A percentile compares a stretch with the other conserved stretches of the same genome.
Conservation (phyloP, 139 green algal genomes). For the Chlamydomonas schloesseri region DNA sequence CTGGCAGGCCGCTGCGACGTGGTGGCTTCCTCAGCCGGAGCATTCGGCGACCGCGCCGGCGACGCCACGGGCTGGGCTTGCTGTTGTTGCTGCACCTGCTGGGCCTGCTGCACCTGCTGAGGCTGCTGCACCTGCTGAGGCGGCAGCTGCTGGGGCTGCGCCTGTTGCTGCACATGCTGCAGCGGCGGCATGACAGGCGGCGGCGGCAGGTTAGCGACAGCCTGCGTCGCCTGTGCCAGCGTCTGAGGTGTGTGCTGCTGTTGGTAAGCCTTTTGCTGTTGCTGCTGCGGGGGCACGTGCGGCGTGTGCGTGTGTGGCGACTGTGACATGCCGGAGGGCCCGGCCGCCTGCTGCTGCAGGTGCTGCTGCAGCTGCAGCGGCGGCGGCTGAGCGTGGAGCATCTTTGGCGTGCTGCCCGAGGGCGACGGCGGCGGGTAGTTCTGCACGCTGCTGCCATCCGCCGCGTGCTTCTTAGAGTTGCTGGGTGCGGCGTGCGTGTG, state of each 20-base stretch:
- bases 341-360: not conserved
- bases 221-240: not conserved
- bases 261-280: not conserved
- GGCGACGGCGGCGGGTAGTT: not conserved
- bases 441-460: conserved; percentile 9
- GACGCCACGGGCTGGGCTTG: not conserved
- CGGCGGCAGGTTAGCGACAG: not conserved
- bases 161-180: not conserved
- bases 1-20: not conserved
- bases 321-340: too few species aligned
- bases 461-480: conserved; percentile 20
- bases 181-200: not conserved
- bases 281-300: not conserved
- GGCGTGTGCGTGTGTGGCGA: not conserved
- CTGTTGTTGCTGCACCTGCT: not conserved
- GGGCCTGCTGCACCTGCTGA: not conserved
- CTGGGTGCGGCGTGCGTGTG: not conserved
- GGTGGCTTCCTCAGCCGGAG: not conserved
- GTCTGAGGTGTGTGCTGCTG: not conserved
- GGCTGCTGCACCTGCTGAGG: not conserved
- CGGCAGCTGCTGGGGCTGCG: not conserved
- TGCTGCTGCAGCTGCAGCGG: not conserved
- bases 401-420: not conserved
- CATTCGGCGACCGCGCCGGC: not conserved
- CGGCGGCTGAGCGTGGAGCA: not conserved